Percentiles rank a stretch among this genome's conserved stretches.
These are phyloP conservation scores for Trichoderma parareesei DNA, from an alignment of 495 filamentous ascomycete genomes.

Conservation along the genomic window DNA sequence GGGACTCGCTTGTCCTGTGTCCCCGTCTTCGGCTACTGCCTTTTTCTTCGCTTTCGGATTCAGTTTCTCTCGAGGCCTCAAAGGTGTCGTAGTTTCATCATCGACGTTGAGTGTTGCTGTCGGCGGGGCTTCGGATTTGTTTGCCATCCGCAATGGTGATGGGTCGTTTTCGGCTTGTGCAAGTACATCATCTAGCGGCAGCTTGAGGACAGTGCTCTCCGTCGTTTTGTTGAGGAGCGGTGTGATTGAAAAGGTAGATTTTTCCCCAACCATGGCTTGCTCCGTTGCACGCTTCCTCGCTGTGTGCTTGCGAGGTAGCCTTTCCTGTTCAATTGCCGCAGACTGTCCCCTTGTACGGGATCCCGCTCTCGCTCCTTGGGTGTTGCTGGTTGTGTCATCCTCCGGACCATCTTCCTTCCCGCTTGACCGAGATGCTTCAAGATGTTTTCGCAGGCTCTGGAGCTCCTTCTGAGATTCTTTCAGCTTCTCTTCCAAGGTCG, in stretches of 20 bases:
- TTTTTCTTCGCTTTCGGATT: not conserved
- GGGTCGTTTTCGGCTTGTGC: not conserved
- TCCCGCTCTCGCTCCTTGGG: slow-evolving; percentile 26
- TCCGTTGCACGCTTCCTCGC: slow-evolving; percentile 45
- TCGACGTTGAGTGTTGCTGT: slow-evolving; percentile 16
- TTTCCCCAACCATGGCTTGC: slow-evolving; percentile 61
- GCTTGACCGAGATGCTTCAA: slow-evolving; percentile 42
- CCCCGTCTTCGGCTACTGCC: not conserved
- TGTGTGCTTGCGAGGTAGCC: slow-evolving; percentile 21
- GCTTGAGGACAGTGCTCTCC: slow-evolving; percentile 23
- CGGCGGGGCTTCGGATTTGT: slow-evolving; percentile 3
- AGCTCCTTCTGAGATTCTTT: not conserved
- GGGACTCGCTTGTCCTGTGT: slow-evolving; percentile 14
- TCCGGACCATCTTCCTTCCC: slow-evolving; percentile 27
- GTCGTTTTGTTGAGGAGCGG: slow-evolving; percentile 75
- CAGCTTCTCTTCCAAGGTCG: not conserved
- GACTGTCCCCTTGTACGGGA: slow-evolving; percentile 28
- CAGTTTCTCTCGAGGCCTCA: not conserved
- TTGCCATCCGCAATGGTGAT: slow-evolving; percentile 12
- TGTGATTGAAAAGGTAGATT: slow-evolving; percentile 87
- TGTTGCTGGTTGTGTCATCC: slow-evolving; percentile 22
- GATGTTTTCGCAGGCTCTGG: slow-evolving; percentile 47
- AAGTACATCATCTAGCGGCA: slow-evolving; percentile 8
- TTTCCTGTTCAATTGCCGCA: slow-evolving; percentile 22
- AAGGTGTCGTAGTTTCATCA: slow-evolving; percentile 15